These are phyloP conservation scores for Chrysosporium queenslandicum DNA, from an alignment of 2,329 filamentous ascomycete species.

Conservation along the genomic window DNA sequence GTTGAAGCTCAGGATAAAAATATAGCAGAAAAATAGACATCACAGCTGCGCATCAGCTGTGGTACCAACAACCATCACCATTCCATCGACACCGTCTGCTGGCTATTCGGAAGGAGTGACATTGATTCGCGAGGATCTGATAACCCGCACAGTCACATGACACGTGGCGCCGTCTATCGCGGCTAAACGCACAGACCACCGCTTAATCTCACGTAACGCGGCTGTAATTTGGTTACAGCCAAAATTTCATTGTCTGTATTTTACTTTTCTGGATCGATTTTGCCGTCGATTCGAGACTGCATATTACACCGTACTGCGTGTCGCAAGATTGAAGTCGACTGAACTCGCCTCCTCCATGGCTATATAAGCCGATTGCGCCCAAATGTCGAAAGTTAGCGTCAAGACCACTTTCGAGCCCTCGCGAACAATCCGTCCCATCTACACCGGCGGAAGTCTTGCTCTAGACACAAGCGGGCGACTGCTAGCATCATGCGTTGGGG, in stretches of 20 bases:
- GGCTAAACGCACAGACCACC: constrained; percentile 24
- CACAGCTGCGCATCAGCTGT: not conserved
- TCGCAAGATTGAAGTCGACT: not conserved
- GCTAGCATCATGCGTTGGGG: constrained; percentile 79
- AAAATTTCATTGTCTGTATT: constrained; percentile 7
- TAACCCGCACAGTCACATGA: constrained; percentile 3
- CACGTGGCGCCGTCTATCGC: constrained; percentile 13
- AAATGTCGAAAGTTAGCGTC: constrained; percentile 44
- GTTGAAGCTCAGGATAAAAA: too few species aligned
- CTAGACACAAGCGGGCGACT: constrained; percentile 72
- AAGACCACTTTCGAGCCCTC: constrained; percentile 85
- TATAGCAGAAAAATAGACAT: too few species aligned
- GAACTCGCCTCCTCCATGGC: constrained; percentile 1
- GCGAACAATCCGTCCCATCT: constrained; percentile 81
- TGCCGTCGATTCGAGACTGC: not conserved
- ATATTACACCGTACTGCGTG: too few species aligned
- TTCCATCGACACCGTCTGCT: too few species aligned
- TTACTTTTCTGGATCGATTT: not conserved
- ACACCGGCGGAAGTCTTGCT: constrained; percentile 79
- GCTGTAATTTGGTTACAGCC: constrained; percentile 4
- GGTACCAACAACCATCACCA: too few species aligned
- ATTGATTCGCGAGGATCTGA: not conserved
- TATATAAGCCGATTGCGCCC: not conserved
- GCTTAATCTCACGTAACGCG: constrained; percentile 21
- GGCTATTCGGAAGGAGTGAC: not conserved